Conservation (phyloP, 2,329 filamentous ascomycete genomes). For the Xylariaceae sp. region DNA sequence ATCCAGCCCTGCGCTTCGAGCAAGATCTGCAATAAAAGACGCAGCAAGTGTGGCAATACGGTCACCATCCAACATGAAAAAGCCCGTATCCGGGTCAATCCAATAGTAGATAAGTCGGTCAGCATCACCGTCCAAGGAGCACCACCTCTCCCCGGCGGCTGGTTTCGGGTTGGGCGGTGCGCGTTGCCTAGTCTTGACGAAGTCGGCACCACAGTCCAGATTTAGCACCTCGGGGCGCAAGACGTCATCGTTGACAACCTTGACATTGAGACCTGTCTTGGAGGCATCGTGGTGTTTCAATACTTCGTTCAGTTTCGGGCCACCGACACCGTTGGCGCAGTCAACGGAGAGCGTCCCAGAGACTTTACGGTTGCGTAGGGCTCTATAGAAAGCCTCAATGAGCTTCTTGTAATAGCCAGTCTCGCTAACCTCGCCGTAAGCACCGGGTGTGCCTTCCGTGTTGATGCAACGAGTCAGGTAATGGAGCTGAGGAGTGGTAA, state of each 20-base stretch:
- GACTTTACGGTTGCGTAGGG: conserved; percentile 73
- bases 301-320: conserved; percentile 81
- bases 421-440: conserved; percentile 87
- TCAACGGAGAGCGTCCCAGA: conserved; percentile 77
- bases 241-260: conserved; percentile 89
- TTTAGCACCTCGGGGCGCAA: conserved; percentile 87
- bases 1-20: conserved; percentile 71
- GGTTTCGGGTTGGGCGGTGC: conserved; percentile 81
- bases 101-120: conserved; percentile 97
- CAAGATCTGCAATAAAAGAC: conserved; percentile 87
- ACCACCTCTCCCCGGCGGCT: conserved; percentile 70
- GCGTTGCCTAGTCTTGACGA: conserved; percentile 93
- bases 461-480: conserved; percentile 94
- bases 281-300: conserved; percentile 74
- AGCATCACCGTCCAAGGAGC: conserved; percentile 91
- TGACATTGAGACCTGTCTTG: conserved; percentile 71
- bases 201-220: conserved; percentile 92
- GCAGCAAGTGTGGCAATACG: conserved; percentile 93
- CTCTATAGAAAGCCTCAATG: conserved; percentile 74
- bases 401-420: conserved; percentile 95
- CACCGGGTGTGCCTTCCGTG: conserved; percentile 78
- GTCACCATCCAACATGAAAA: conserved; percentile 92
- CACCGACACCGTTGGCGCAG: conserved; percentile 95
- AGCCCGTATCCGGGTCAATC: conserved; percentile 73
- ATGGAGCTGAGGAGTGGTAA: conserved; percentile 97